phyloP scores from a whole-genome alignment of 2,329 filamentous ascomycete species.

The Graphilbum sp. region DNA sequence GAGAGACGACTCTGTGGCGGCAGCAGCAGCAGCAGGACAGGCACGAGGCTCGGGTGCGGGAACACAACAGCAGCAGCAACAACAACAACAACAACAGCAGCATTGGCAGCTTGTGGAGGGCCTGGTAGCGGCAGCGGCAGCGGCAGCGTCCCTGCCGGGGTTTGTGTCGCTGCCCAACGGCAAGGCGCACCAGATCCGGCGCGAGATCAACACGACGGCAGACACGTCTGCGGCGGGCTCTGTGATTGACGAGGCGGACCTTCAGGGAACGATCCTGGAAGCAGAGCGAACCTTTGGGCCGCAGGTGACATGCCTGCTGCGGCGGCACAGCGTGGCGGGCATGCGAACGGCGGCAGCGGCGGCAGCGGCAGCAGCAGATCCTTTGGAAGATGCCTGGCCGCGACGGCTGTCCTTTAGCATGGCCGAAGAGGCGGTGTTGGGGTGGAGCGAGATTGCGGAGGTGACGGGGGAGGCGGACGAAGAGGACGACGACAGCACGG shows the following conservation, averaged over 20 bases:
- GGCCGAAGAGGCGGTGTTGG: slow-evolving; percentile 57
- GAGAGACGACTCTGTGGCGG: neutral
- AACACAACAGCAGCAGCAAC: neutral
- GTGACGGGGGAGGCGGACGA: slow-evolving; percentile 12
- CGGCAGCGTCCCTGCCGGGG: neutral
- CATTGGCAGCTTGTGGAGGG: neutral
- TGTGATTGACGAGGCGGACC: slow-evolving; percentile 39
- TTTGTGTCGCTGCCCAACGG: neutral
- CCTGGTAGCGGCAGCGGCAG: slow-evolving; percentile 5
- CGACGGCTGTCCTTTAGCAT: slow-evolving; percentile 60
- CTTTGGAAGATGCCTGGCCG: slow-evolving; percentile 32
- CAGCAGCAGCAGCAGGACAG: neutral
- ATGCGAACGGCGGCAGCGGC: slow-evolving; percentile 7
- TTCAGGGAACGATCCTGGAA: slow-evolving; percentile 35
- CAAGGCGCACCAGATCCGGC: slow-evolving; percentile 24
- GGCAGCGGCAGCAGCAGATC: neutral
- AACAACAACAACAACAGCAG: neutral
- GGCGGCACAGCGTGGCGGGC: slow-evolving; percentile 41
- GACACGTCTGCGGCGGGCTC: slow-evolving; percentile 42
- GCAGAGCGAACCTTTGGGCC: slow-evolving; percentile 24
- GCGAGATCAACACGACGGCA: slow-evolving; percentile 23
- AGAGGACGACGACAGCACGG: neutral
- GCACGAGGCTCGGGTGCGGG: too few species aligned
- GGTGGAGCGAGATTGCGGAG: slow-evolving; percentile 41
- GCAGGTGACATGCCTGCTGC: slow-evolving; percentile 32